Conservation (phyloP, 169 alveolate genomes). For the Plasmodium yoelii region DNA sequence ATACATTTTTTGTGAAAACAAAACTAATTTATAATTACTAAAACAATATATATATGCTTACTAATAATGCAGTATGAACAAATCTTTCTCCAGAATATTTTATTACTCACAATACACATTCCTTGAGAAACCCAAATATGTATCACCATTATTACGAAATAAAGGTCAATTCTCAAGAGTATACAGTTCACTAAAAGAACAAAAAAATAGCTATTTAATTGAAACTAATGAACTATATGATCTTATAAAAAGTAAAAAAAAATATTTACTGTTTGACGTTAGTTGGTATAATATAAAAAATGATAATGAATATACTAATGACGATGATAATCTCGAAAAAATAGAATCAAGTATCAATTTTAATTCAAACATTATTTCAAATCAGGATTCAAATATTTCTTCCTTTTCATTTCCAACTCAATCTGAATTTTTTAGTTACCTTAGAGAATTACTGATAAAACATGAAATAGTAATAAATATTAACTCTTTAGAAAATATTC, state of each 20-base stretch:
- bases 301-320: slow-evolving; percentile 3
- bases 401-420: slow-evolving; percentile 51
- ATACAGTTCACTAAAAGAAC: slow-evolving; percentile 12
- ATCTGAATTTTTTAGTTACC: slow-evolving; percentile 34
- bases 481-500: slow-evolving; percentile 38
- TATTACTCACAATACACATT: neutral
- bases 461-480: slow-evolving; percentile 6
- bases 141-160: neutral
- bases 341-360: slow-evolving; percentile 52
- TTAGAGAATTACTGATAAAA: slow-evolving; percentile 22
- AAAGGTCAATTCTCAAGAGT: neutral
- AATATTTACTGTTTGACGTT: slow-evolving; percentile 40
- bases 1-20: too few relatives aligned
- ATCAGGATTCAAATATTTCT: slow-evolving; percentile 51
- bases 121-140: neutral
- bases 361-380: slow-evolving; percentile 23
- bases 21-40: too few relatives aligned
- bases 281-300: slow-evolving; percentile 40
- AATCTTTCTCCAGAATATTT: slow-evolving; percentile 5
- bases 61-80: slow-evolving; percentile 9
- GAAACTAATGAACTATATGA: slow-evolving; percentile 43
- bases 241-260: slow-evolving; percentile 51
- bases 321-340: slow-evolving; percentile 28
- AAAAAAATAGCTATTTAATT: slow-evolving; percentile 17
- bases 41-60: neutral